phyloP scores from a whole-genome alignment of 805 yeast genomes.

The Candida insectalens region DNA sequence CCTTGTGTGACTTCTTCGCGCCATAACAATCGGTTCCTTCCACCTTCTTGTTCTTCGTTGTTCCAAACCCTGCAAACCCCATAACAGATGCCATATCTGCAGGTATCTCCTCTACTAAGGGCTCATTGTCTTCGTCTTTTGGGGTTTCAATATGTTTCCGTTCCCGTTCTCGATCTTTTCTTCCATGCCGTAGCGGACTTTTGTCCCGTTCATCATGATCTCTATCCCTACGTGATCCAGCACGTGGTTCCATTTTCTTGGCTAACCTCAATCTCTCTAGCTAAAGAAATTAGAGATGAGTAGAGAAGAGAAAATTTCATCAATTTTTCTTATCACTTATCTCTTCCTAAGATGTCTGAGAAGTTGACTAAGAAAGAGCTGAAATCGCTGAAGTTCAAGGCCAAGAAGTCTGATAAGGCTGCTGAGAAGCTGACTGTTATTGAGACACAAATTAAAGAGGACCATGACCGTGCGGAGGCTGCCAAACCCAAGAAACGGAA shows the following conservation, averaged over 20 bases:
- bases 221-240: neutral
- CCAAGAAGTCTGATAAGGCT: constrained; percentile 25
- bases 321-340: neutral
- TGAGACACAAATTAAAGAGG: constrained; percentile 12
- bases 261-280: neutral
- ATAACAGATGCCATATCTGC: constrained; percentile 36
- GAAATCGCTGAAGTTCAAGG: constrained; percentile 51
- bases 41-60: constrained; percentile 51
- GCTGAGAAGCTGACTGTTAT: constrained; percentile 25
- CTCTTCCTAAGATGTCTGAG: neutral
- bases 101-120: neutral
- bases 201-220: constrained; percentile 1
- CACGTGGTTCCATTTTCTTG: neutral
- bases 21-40: constrained; percentile 37
- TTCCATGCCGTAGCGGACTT: neutral
- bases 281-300: neutral
- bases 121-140: too few species aligned
- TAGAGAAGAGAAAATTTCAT: neutral
- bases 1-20: constrained; percentile 25
- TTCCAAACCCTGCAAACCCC: constrained; percentile 49
- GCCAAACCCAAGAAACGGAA: constrained; percentile 58
- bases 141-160: too few species aligned
- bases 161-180: neutral
- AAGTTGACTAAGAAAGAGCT: constrained; percentile 58
- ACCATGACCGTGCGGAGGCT: constrained; percentile 21